Conservation (phyloP, 768 basidiomycete species). For the Kwoniella sp. region DNA sequence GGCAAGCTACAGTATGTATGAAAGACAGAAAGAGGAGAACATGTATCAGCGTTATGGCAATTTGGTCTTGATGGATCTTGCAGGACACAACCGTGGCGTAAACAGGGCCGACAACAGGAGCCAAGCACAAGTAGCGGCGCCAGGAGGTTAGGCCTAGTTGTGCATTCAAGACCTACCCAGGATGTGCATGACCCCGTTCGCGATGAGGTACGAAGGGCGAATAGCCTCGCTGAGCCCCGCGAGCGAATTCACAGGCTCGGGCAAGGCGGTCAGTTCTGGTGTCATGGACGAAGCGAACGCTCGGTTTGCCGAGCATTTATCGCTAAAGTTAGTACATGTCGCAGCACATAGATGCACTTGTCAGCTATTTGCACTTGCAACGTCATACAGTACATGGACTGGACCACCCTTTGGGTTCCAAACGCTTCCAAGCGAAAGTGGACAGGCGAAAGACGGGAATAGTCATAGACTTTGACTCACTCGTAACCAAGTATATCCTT, state of each 20-base stretch:
- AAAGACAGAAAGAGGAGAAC: not conserved
- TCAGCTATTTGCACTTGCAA: too few species aligned
- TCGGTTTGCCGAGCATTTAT: constrained; percentile 20
- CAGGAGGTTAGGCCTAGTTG: not conserved
- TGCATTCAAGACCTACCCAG: constrained; percentile 20
- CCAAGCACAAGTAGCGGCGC: too few species aligned
- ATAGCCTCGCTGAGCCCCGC: constrained; percentile 15
- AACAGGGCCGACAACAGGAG: too few species aligned
- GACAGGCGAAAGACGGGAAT: not conserved
- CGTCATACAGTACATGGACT: too few species aligned
- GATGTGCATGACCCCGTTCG: constrained; percentile 33
- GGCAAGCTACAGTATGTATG: constrained; percentile 16
- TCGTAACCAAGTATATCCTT: constrained; percentile 16
- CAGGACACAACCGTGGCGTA: too few species aligned
- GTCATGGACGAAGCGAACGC: constrained; percentile 18
- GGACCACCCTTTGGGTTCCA: too few species aligned
- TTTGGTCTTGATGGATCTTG: too few species aligned
- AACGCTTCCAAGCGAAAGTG: too few species aligned
- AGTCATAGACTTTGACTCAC: constrained; percentile 18
- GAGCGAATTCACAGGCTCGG: constrained; percentile 12
- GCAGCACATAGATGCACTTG: not conserved
- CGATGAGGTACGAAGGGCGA: constrained; percentile 28
- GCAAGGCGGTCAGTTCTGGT: constrained; percentile 10
- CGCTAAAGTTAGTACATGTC: constrained; percentile 1
- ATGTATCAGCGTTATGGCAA: too few species aligned